Base-by-base conservation (phyloP, 2,329 filamentous ascomycete genomes). In the Xylaria sp. region DNA sequence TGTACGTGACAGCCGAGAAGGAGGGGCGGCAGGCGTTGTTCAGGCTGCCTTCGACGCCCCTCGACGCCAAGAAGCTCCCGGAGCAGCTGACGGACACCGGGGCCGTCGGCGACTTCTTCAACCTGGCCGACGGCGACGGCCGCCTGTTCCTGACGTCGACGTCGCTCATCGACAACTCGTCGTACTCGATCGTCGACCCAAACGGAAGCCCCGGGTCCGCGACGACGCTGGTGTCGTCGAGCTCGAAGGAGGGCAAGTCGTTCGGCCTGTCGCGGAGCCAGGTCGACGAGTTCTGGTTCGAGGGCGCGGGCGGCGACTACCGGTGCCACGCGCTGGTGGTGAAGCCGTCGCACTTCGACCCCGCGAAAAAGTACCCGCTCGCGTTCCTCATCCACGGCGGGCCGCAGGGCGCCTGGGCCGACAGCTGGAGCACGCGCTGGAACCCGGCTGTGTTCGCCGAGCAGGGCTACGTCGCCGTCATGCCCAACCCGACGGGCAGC, bases 401-500 rank as follows among this genome's bases (percentile, higher is more conserved):
- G 0, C 91, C 91, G 0, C 90, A 94, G 69, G 84, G 86, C 19
- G 84, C 89, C 0, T 93, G 89, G 87, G 75, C 72, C 26, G 88
- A 94, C 65, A 77, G 80, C 22, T 95, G 91, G 61, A 67, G 63
- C 46, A 91, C 87, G 2, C 80, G 91, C 17, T 96, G 91, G 91
- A 95, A 95, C 68, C 88, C 89, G 1, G 90, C 89, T 55, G 81
- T 93, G 8, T 95, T 91, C 67, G 91, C 91, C 2, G 91, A 95
- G 70, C 90, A 93, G 73, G 91, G 91, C 42, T 96, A 94, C 67
- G 82, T 96, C 2, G 90, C 89, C 19, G 85, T 96, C 43, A 81
- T 85, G 45, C 90, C 91, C 8, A 96, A 96, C 69, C 90, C 90
- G 7, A 94, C 90, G 0, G 91, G 91, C 17, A 90, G 85, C 65